Base-by-base conservation (phyloP, 352 stramenopile genomes). In the Phytophthora palmivora region DNA sequence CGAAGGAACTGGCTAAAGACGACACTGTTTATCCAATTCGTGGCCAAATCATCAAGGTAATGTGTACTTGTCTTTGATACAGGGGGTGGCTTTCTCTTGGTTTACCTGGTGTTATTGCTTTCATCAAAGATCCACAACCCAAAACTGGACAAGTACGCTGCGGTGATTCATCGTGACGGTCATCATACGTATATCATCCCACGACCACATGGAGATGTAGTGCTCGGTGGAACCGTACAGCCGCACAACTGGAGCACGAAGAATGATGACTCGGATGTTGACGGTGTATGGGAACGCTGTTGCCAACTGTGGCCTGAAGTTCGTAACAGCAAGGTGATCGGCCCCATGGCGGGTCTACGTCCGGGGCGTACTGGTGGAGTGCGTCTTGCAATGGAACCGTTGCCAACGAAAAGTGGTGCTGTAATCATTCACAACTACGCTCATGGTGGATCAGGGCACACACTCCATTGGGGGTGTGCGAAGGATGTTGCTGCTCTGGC, bases 391-490 rank as follows among this genome's bases (percentile, higher is more conserved):
- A 47, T 79, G 16, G 70, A 87, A 12, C 18, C 74, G 0, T 38
- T 39, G n/a, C 67, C 54, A 33, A 82, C 67, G 3, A 55, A 36
- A 2, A 36, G 42, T 32, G 76, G 79, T 3, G 76, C 82, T 0
- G 3, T 81, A 2, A 57, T 91, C 32, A 79, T 91, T 68, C 79
- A 91, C 74, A 91, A 89, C 70, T 91, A 91, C 24, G 82, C 64
- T 1, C 82, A 91, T 38, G 69, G 51, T 4, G 82, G 82, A 26
- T 89, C 78, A 21, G 82, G 82, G 22, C 82, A 89, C 52, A 91
- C 79, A 8, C 59, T 91, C 32, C 82, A 91, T 41, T 88, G 79
- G 78, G 79, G 82, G 0, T 91, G 79, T 45, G 82, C 82, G 6
- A 63, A 77, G 24, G 76, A 88, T 16, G 82, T 88, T 18, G 73